Base-by-base conservation (phyloP, 306 rosid genomes). In the Cucurbita maxima region DNA sequence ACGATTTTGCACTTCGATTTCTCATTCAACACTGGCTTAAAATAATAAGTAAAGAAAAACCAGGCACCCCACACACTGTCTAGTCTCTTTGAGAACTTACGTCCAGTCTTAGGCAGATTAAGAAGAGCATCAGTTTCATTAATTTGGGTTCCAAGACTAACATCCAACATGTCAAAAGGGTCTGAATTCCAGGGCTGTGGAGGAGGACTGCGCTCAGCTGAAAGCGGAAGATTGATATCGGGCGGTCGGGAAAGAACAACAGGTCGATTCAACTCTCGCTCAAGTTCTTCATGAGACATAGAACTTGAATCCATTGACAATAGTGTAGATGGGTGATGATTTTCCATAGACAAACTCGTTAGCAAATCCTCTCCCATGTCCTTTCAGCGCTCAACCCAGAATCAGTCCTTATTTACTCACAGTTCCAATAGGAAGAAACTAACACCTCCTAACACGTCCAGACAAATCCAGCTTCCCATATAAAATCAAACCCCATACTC, bases 21-120 rank as follows among this genome's bases (percentile, higher is more conserved):
- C 38, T 90, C 96, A 57, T 78, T 85, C 87, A 90, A 41, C 1
- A 87, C 74, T 3, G 98, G 92, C 88, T 88, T 90, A 77, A 92
- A 92, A 87, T 92, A 92, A 79, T 87, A 92, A 48, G 91, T 90
- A 69, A 85, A 92, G 92, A 92, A 92, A 79, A 92, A 88, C 98
- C 98, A 92, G 71, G 98, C 98, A 52, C 98, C 98, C 98, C 96
- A 92, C 57, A 92, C 87, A 81, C 96, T 88, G 75, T 92, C 98
- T 4, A 84, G 36, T 12, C 98, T 85, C 82, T 92, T 92, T 10
- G 87, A 82, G 3, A 90, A 92, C 77, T 89, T 92, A 76, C 96
- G 83, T 37, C 90, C 97, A 72, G 75, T 84, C 85, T 89, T 92
- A 20, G 97, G 85, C 74, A 81, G 71, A 15, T 66, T 83, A 16